Evolutionary conservation across 202 grass and related monocot species (phyloP), one percentile per base, ranked within the genome.

Genomic region (Zoysia matrella): DNA sequence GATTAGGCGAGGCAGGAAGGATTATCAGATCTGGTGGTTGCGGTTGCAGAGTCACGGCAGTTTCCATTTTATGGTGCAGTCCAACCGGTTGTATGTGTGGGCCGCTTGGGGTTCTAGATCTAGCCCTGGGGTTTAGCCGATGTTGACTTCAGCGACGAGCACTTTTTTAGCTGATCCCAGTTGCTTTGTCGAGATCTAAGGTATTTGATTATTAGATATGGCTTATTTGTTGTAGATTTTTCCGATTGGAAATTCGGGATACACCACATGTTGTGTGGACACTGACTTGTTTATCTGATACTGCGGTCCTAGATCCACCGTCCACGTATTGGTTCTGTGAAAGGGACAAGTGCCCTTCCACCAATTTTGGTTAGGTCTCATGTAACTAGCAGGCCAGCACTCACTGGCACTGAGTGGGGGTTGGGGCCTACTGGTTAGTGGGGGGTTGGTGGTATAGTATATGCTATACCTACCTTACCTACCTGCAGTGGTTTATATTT

Each of bases 341-440:
- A 22, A 80, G 71, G 42, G 81, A 84, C 71, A 64, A 47, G 15
- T 57, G 64, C 56, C 62, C 22, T 63, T 62, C 12, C 69, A 86
- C 74, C 54, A 82, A 63, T 79, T 82, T 43, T 82, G 48, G 79
- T 89, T 86, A 57, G 82, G 42, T 82, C 41, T 41, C 64, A 12
- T 46, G 69, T 75, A 78, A 46, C 76, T 43, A 3, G 6, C 45
- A 47, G n/a, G 76, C 50, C 77, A 68, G 64, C 51, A 57, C 58
- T 51, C 11, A 89, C 67, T 64, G 42, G 30, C 30, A 36, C 30
- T 36, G 30, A 58, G 50, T 81, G 15, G 48, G 1, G 11, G 14
- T 8, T 41, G 42, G 48, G 72, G 11, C 61, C 61, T 55, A 50
- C 67, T 69, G 74, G 64, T 8, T 82, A 48, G 69, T 86, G 53